phyloP scores from a whole-genome alignment of 768 basidiomycete species.

The Lenzites betulinus region DNA sequence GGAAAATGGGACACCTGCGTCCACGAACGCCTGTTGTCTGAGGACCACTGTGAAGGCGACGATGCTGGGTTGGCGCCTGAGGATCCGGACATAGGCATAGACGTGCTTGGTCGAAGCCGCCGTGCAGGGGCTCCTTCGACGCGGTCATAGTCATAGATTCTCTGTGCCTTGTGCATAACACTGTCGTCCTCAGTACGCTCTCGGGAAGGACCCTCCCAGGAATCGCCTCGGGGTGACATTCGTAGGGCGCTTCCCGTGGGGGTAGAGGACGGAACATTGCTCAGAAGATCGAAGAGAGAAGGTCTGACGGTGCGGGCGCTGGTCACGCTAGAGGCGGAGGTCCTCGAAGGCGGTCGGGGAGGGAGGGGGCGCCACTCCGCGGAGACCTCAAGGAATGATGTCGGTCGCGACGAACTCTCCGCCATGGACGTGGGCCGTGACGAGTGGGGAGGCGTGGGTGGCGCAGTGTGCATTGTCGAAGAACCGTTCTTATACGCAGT shows the following conservation, averaged over 20 bases:
- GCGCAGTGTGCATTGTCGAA: conserved; percentile 16
- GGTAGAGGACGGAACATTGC: not conserved
- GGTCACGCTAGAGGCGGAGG: conserved; percentile 1
- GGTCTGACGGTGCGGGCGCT: conserved; percentile 22
- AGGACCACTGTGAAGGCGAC: not conserved
- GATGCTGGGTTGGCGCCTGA: too few species aligned
- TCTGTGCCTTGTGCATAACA: too few species aligned
- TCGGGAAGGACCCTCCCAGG: not conserved
- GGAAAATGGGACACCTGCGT: conserved; percentile 2
- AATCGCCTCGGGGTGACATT: not conserved
- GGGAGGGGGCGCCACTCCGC: conserved; percentile 15
- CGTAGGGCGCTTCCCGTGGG: too few species aligned
- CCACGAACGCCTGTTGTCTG: conserved; percentile 3
- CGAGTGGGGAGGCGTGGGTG: conserved; percentile 15
- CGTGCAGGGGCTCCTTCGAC: too few species aligned
- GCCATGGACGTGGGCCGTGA: conserved; percentile 18
- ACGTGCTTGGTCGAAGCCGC: too few species aligned
- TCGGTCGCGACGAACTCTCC: conserved; percentile 12
- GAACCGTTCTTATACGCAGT: conserved; percentile 15
- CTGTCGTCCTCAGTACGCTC: too few species aligned
- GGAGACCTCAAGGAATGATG: conserved; percentile 2
- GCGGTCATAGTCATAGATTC: too few species aligned
- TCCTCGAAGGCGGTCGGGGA: conserved; percentile 9
- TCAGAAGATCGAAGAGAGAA: conserved; percentile 25
- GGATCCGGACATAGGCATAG: too few species aligned